Evolutionary conservation across 805 yeast genomes (phyloP).

Genomic region (Aciculoconidium aculeatum): DNA sequence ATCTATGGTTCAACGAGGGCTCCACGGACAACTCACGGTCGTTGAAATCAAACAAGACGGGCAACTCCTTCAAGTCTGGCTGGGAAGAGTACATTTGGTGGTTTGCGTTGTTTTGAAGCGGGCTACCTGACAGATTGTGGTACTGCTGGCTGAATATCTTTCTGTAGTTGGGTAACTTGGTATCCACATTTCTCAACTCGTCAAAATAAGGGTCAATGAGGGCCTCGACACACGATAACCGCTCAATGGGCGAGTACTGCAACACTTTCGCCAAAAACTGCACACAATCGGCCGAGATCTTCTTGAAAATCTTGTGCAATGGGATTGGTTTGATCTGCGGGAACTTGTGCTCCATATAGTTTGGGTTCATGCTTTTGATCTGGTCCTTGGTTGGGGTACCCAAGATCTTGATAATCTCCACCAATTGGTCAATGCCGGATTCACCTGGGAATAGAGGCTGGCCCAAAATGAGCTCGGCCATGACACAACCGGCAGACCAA

Average conservation of each 20-base stretch:
- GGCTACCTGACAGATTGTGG: slow-evolving; percentile 14
- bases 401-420: slow-evolving; percentile 89
- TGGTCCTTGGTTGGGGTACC: slow-evolving; percentile 95
- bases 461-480: slow-evolving; percentile 93
- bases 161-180: slow-evolving; percentile 39
- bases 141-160: slow-evolving; percentile 34
- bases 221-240: slow-evolving; percentile 55
- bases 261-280: slow-evolving; percentile 51
- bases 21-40: slow-evolving; percentile 45
- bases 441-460: slow-evolving; percentile 98
- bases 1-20: slow-evolving; percentile 30
- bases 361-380: slow-evolving; percentile 91
- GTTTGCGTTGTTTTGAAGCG: slow-evolving; percentile 33
- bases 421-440: slow-evolving; percentile 94
- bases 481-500: slow-evolving; percentile 98
- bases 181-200: slow-evolving; percentile 37
- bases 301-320: slow-evolving; percentile 58
- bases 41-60: slow-evolving; percentile 47
- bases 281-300: slow-evolving; percentile 47
- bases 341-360: slow-evolving; percentile 94
- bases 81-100: slow-evolving; percentile 34
- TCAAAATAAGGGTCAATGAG: slow-evolving; percentile 50
- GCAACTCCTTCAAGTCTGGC: slow-evolving; percentile 39
- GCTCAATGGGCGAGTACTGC: slow-evolving; percentile 62
- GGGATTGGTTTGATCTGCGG: slow-evolving; percentile 83